These are phyloP conservation scores for Claviceps purpurea DNA, from an alignment of 2,329 filamentous ascomycete genomes.

Conservation along the genomic window DNA sequence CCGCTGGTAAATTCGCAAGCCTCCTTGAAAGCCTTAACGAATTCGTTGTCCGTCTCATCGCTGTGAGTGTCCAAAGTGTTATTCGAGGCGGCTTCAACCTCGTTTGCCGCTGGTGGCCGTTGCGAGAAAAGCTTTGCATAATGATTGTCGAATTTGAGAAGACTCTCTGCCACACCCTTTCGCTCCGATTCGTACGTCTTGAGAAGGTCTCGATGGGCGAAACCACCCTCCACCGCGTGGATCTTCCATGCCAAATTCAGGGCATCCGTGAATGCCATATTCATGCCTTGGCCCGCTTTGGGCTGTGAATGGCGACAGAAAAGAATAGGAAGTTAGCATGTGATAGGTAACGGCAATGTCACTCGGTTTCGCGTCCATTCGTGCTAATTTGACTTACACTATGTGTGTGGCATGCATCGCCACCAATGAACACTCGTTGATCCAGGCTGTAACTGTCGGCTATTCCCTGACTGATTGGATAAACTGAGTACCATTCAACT, in stretches of 20 bases:
- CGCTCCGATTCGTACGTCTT: slow-evolving; percentile 80
- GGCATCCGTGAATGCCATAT: slow-evolving; percentile 66
- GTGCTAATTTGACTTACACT: slow-evolving; percentile 36
- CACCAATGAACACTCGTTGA: slow-evolving; percentile 59
- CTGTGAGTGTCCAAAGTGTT: slow-evolving; percentile 14
- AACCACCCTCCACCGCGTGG: slow-evolving; percentile 73
- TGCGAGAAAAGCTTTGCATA: slow-evolving; percentile 86
- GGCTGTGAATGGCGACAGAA: slow-evolving; percentile 33
- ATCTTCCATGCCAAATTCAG: slow-evolving; percentile 95
- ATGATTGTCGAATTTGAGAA: slow-evolving; percentile 75
- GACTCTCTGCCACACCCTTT: slow-evolving; percentile 68
- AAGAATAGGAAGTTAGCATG: not conserved
- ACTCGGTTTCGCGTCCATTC: not conserved
- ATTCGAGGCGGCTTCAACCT: slow-evolving; percentile 53
- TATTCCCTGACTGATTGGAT: slow-evolving; percentile 64
- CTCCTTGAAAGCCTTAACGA: slow-evolving; percentile 82
- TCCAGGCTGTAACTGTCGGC: slow-evolving; percentile 54
- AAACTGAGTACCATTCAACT: slow-evolving; percentile 64
- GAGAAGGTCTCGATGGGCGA: slow-evolving; percentile 61
- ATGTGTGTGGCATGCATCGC: slow-evolving; percentile 70
- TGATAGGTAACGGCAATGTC: not conserved
- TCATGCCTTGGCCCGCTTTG: slow-evolving; percentile 71
- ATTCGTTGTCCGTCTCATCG: slow-evolving; percentile 46
- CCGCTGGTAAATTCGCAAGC: slow-evolving; percentile 86
- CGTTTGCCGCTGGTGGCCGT: slow-evolving; percentile 56